Base-by-base conservation (phyloP, 2,329 filamentous ascomycete species). In the Aschersonia sp. region DNA sequence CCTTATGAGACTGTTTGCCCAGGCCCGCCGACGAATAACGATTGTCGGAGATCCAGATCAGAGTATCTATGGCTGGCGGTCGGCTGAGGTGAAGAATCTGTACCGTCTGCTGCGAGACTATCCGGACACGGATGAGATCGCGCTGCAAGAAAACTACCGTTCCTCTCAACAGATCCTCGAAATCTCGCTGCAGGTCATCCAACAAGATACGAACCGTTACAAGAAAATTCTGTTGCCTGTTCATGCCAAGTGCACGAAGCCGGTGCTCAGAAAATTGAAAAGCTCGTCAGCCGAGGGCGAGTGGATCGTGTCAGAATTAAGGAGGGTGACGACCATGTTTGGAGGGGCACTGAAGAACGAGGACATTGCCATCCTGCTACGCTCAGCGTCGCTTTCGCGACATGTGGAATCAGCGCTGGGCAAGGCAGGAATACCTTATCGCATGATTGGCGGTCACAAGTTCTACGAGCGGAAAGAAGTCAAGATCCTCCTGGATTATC, bases 41-140 rank as follows among this genome's bases (percentile, higher is more conserved):
- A 86, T 95, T 50, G 92, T 98, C 5, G 92, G 90, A 35, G 90
- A 98, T 60, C 90, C 92, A 0, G 92, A 98, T 61, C 90, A 98
- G 64, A 95, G 89, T 61, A 98, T 98, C 49, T 98, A 97, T 61
- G 87, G 90, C 22, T 98, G 94, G 73, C 82, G 90, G 22, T 89
- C 87, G 6, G 90, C 92, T 8, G 90, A 98, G 62, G 87, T 90
- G 55, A 83, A 83, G 60, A 98, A 97, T 56, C 72, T 97, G 44
- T 77, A 78, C 53, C 79, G 84, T 2, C 81, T 98, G 71, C 76
- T 87, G 46, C 70, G 70, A 41, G 81, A 87, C 49, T 95, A 84
- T 58, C 81, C 81, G 0, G 76, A 83, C 30, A 92, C 88, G 0
- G 75, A 87, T 5, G 83, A 92, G 49, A 79, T 95, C 43, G 81